phyloP scores from a whole-genome alignment of 1,139 yeast genomes.

The Hanseniaspora sp. region DNA sequence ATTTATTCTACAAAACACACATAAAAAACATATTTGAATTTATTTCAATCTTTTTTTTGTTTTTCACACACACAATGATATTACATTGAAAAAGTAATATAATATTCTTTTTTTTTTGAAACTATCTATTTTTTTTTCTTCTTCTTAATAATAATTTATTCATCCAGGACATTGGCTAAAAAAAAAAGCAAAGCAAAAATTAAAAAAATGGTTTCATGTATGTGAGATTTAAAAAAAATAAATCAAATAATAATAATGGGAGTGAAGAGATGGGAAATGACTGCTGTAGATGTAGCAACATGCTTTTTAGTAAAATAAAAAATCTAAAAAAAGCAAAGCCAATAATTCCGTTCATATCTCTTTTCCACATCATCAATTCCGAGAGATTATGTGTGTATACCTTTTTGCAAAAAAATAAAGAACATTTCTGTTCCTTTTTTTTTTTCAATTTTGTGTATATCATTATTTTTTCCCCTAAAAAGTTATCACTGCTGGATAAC shows the following conservation, averaged over 20 bases:
- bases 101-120: too few species aligned
- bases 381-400: neutral
- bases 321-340: neutral
- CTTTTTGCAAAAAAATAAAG: neutral
- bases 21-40: neutral
- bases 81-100: too few species aligned
- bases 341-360: neutral
- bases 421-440: neutral
- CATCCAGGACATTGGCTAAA: too few species aligned
- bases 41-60: neutral
- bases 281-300: constrained; percentile 7
- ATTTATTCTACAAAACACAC: neutral
- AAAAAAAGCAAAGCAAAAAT: too few species aligned
- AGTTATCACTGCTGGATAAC: constrained; percentile 18
- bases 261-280: neutral
- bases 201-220: too few species aligned
- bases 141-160: too few species aligned
- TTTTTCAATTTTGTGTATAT: neutral
- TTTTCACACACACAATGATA: neutral
- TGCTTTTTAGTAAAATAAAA: neutral
- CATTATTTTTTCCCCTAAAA: neutral
- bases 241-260: too few species aligned
- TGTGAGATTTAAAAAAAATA: neutral
- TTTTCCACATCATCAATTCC: too few species aligned
- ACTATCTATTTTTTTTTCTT: too few species aligned